Evolutionary conservation across 2,329 filamentous ascomycete species (phyloP).

Genomic region (Penicillium glabrum): DNA sequence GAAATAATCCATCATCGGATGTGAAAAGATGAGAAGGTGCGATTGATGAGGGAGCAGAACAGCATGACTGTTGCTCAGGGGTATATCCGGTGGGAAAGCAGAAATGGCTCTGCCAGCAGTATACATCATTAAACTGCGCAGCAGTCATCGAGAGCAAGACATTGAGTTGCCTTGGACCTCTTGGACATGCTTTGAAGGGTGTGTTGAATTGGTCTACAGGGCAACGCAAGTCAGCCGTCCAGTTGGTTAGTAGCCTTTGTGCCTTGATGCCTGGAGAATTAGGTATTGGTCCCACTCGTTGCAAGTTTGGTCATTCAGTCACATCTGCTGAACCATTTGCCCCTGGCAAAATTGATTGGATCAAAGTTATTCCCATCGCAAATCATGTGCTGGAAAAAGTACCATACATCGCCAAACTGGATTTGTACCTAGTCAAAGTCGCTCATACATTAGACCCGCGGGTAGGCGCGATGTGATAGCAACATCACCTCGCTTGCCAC

Average conservation of each 20-base stretch:
- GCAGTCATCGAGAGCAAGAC: not conserved
- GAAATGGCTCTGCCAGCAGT: too few relatives aligned
- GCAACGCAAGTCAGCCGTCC: not conserved
- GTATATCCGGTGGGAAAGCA: too few relatives aligned
- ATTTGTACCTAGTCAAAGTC: not conserved
- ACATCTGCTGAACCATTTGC: too few relatives aligned
- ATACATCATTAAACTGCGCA: too few relatives aligned
- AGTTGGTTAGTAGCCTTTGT: not conserved
- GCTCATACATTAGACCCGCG: not conserved
- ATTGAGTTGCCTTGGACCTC: too few relatives aligned
- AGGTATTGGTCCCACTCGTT: not conserved
- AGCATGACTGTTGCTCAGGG: too few relatives aligned
- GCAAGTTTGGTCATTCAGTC: not conserved
- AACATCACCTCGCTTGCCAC: not conserved
- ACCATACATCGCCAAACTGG: not conserved
- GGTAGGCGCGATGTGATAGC: not conserved
- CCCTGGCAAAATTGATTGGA: not conserved
- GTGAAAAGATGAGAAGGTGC: not conserved
- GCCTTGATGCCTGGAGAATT: not conserved
- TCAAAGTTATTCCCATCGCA: not conserved
- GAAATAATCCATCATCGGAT: not conserved
- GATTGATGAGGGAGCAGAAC: not conserved
- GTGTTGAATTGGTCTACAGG: not conserved
- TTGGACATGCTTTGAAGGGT: too few relatives aligned
- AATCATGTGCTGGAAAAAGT: not conserved